These are phyloP conservation scores for Linderniella brevidens DNA, from an alignment of 257 asterid species.

Conservation along the genomic window DNA sequence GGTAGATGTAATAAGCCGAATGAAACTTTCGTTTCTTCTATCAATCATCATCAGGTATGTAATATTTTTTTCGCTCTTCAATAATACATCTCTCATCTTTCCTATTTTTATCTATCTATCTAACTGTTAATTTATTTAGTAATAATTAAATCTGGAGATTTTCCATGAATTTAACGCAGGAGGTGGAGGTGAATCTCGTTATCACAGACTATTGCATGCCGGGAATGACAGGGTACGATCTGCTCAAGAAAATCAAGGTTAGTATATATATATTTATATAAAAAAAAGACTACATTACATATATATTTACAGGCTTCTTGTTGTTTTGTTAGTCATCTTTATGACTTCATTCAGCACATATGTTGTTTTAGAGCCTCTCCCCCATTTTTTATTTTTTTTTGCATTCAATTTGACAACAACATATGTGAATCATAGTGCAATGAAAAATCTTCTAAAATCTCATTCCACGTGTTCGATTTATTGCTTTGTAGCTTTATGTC, in stretches of 20 bases:
- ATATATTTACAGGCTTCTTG: background rate
- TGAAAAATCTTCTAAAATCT: no score
- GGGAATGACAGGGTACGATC: slow-evolving; percentile 51
- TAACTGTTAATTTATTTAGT: background rate
- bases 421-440: no score
- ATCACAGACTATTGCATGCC: slow-evolving; percentile 60
- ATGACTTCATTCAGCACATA: no score
- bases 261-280: no score
- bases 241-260: slow-evolving; percentile 50
- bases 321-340: no score
- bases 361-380: background rate
- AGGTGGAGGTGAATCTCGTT: slow-evolving; percentile 29
- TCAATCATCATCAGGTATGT: slow-evolving; percentile 8
- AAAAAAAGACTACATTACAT: background rate
- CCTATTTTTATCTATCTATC: background rate
- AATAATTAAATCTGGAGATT: background rate
- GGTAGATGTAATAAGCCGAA: slow-evolving; percentile 11
- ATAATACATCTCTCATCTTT: no score
- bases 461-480: no score
- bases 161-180: slow-evolving; percentile 15
- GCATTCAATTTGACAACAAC: no score
- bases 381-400: background rate
- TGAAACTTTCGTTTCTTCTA: slow-evolving; percentile 13
- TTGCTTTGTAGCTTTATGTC: no score
- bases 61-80: background rate